Percentiles rank a stretch among this genome's conserved stretches.
Evolutionary conservation across 2,329 filamentous ascomycete genomes (phyloP).

Genomic region (Capronia coronata): DNA sequence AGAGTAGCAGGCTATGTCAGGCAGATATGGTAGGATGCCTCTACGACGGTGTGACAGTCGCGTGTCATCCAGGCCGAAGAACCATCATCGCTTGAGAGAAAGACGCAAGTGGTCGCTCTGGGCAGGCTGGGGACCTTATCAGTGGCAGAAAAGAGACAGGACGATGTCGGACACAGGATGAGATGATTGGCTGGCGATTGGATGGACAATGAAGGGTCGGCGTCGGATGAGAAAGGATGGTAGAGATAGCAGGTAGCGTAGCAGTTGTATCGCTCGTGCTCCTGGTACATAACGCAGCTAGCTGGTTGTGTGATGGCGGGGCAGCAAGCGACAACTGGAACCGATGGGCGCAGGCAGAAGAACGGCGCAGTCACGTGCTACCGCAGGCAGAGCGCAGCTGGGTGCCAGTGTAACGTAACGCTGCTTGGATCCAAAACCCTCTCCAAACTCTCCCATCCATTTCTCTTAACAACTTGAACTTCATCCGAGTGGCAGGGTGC

Average conservation of each 20-base stretch:
- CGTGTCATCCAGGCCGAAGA: slow-evolving; percentile 18
- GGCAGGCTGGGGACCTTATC: slow-evolving; percentile 11
- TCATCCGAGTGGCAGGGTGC: slow-evolving; percentile 1
- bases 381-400: background rate
- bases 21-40: background rate
- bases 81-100: background rate
- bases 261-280: no score
- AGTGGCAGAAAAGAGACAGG: slow-evolving; percentile 2
- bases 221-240: background rate
- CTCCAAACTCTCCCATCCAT: background rate
- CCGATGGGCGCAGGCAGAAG: background rate
- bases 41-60: slow-evolving; percentile 12
- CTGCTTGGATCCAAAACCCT: background rate
- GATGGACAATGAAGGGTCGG: background rate
- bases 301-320: background rate
- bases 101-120: background rate
- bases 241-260: background rate
- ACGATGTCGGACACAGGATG: slow-evolving; percentile 8
- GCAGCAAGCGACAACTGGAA: no score
- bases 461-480: no score
- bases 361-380: background rate
- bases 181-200: background rate
- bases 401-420: background rate
- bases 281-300: background rate
- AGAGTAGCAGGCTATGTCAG: background rate